These are phyloP conservation scores for Viridothelium virens DNA, from an alignment of 495 filamentous ascomycete genomes.

Conservation along the genomic window DNA sequence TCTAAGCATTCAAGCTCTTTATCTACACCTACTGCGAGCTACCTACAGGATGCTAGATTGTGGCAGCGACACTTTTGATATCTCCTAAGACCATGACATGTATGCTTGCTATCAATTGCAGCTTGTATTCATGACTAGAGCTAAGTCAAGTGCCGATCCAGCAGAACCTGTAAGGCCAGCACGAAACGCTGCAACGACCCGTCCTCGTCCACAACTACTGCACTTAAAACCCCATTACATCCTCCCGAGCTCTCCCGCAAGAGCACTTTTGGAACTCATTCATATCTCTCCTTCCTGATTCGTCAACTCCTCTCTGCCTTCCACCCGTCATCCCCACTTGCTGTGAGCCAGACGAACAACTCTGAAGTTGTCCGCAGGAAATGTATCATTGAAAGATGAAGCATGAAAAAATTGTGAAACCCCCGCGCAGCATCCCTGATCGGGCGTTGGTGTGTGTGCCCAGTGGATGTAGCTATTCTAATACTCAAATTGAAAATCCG, in stretches of 20 bases:
- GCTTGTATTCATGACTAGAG: constrained; percentile 2
- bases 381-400: not conserved
- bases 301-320: not conserved
- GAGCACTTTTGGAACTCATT: not conserved
- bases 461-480: constrained; percentile 6
- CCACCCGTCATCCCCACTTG: not conserved
- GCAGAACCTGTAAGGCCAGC: constrained; percentile 8
- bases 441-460: not conserved
- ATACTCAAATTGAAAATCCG: not conserved
- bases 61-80: not conserved
- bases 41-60: no score
- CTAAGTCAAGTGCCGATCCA: constrained; percentile 9
- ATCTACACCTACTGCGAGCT: no score
- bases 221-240: not conserved
- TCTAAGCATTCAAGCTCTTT: no score
- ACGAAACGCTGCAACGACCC: not conserved
- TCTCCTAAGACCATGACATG: not conserved
- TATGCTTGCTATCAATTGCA: not conserved
- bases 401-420: not conserved
- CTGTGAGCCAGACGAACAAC: not conserved
- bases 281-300: not conserved
- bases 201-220: not conserved
- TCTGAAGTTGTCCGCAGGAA: not conserved
- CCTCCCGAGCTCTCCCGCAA: not conserved
- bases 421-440: not conserved